Base-by-base conservation (phyloP, 495 filamentous ascomycete species). In the Penicillium soppii region DNA sequence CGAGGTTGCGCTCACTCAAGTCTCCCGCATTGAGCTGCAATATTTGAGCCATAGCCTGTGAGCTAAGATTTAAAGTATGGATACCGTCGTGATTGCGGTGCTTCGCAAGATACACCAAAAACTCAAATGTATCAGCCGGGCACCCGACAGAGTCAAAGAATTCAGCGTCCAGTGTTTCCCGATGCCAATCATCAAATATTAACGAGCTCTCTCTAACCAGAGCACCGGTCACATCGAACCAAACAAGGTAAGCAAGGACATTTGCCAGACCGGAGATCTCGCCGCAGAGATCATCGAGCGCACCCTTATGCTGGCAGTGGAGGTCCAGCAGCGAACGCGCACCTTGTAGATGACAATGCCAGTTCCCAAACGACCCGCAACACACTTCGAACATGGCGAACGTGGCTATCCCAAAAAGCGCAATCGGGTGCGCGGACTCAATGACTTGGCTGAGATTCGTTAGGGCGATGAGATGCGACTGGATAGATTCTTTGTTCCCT, bases 301-400 rank as follows among this genome's bases (percentile, higher is more conserved):
- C 56, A 12, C 40, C 38, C 26, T 60, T 63, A 40, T 57, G 53
- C 2, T 43, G 53, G 41, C 67, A 70, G 38, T 70, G 67, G 5
- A 66, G 52, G 37, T 70, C 67, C 1, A 70, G 60, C 13, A 70
- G 44, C 4, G 65, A 70, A 46, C 63, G 60, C 3, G 67, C 67
- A 8, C 67, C 67, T 32, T 66, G 60, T 12, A 70, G 51, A 57
- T 70, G 67, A 17, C 62, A 55, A 35, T 66, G 60, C 67, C 67
- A 70, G 38, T 58, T 55, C 3, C 67, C 67, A 37, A 68, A 70
- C 3, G 62, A 58, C 2, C 62, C 65, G 15, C 64, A 63, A 33
- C 65, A 68, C 0, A 70, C 63, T 43, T 68, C 67, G 30, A 70
- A 68, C 17, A 70, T 66, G 2, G 67, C 65, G 22, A 70, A 68